A percentile compares a stretch with the other conserved stretches of the same genome.
Conservation (phyloP, 1,139 yeast species). For the Hyphopichia wangnamkhiaoensis region DNA sequence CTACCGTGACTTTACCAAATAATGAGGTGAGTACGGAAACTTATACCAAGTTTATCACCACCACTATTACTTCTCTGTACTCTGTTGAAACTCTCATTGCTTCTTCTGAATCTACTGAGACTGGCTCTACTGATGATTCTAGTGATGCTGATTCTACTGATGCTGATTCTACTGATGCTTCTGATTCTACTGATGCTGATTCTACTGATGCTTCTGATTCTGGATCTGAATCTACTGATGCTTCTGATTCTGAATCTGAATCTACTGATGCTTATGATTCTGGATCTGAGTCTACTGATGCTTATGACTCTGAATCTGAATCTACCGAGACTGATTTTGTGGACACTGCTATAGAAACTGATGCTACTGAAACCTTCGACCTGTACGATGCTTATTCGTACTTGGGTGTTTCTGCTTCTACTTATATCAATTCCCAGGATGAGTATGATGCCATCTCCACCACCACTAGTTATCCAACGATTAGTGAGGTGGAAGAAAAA, state of each 20-base stretch:
- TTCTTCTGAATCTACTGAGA: too few species aligned
- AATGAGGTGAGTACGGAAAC: too few species aligned
- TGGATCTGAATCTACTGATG: neutral
- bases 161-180: neutral
- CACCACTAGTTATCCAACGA: neutral
- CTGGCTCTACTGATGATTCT: neutral
- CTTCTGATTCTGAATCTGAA: neutral
- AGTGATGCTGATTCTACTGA: neutral
- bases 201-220: neutral
- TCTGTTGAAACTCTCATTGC: too few species aligned
- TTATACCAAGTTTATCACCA: too few species aligned
- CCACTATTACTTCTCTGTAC: too few species aligned
- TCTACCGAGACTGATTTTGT: neutral
- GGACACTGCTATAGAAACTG: too few species aligned
- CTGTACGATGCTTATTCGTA: too few species aligned
- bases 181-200: neutral
- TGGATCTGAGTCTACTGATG: neutral
- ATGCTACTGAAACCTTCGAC: too few species aligned
- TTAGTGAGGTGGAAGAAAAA: neutral
- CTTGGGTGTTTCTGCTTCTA: too few species aligned
- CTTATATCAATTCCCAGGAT: neutral
- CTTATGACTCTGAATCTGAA: neutral
- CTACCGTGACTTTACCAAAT: too few species aligned
- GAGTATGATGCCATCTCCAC: slow-evolving; percentile 1
- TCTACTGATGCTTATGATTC: too few species aligned